Base-by-base conservation (phyloP, 495 filamentous ascomycete species). In the Penicillium alfredii region DNA sequence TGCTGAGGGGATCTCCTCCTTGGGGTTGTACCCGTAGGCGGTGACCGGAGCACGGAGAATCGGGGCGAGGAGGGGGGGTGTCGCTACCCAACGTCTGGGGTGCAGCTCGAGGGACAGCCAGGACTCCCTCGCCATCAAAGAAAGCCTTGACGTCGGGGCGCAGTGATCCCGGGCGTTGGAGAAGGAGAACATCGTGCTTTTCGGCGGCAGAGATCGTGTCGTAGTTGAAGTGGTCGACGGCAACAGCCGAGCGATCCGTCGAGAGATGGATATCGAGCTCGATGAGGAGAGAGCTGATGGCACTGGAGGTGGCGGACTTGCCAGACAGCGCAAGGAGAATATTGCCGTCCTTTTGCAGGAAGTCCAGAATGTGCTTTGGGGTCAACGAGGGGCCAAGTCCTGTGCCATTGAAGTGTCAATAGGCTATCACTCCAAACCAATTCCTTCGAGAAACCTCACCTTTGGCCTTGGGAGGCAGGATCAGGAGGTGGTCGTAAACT, bases 191-290 rank as follows among this genome's bases (percentile, higher is more conserved):
- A 66, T 96, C 87, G 63, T 97, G 92, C 55, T 79, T 79, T 42
- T 95, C 88, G 21, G 76, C 42, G 8, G 87, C 78, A 34, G 80
- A 87, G 18, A 74, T 35, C 24, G 74, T 74, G 52, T 96, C 90
- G 64, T 93, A 87, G 65, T 86, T 86, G 76, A 94, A 95, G 72
- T 98, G 92, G 58, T 98, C 92, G 26, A 97, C 78, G 1, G 92
- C 81, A 19, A 89, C 64, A 21, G 84, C 76, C 24, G 81, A 81
- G 46, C 86, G 83, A 54, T 94, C 93, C 3, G 73, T 63, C n/a
- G 93, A 82, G 9, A 96, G 77, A 49, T 88, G 77, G 54, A 98
- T 86, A 54, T 94, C 93, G 55, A 96, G 68, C 64, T 98, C 89
- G 44, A 87, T 69, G 39, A 95, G 85, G 15, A 96, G 76, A 38